A percentile compares a stretch with the other conserved stretches of the same genome.
phyloP scores from a whole-genome alignment of 345 rosid genomes.

The Eucalyptus cladocalyx region DNA sequence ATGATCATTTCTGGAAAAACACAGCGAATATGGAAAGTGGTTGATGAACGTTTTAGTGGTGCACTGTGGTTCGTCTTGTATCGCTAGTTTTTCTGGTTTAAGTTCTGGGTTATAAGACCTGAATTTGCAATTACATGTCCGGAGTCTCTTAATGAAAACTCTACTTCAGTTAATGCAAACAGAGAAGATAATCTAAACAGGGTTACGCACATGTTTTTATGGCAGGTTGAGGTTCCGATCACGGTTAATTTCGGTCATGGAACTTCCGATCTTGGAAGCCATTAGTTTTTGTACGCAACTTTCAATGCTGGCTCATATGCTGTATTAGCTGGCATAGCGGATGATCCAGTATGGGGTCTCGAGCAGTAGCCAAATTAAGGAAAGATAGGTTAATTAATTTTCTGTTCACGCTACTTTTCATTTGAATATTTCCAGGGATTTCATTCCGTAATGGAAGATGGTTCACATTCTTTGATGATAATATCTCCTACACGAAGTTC shows the following conservation, averaged over 20 bases:
- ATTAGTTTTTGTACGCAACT: slow-evolving; percentile 47
- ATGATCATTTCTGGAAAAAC: not conserved
- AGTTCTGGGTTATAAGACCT: too few relatives aligned
- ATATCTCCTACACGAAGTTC: slow-evolving; percentile 57
- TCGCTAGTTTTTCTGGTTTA: too few relatives aligned
- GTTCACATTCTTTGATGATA: slow-evolving; percentile 70
- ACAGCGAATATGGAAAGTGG: not conserved
- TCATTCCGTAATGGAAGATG: slow-evolving; percentile 85
- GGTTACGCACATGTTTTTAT: too few relatives aligned
- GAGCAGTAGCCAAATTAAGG: not conserved
- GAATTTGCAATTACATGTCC: too few relatives aligned
- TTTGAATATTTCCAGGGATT: slow-evolving; percentile 40
- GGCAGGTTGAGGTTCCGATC: too few relatives aligned
- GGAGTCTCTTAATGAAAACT: too few relatives aligned
- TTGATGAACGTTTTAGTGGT: not conserved
- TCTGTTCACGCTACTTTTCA: not conserved
- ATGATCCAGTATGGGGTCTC: not conserved
- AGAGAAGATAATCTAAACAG: too few relatives aligned
- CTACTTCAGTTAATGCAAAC: too few relatives aligned
- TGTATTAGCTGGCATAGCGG: not conserved
- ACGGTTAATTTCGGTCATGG: too few relatives aligned
- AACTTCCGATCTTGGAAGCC: slow-evolving; percentile 25
- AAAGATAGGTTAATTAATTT: not conserved
- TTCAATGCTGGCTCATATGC: not conserved
- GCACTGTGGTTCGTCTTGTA: too few relatives aligned